Base-by-base conservation (phyloP, 1,284 basidiomycete genomes). In the Stygiomarasmius scandens region DNA sequence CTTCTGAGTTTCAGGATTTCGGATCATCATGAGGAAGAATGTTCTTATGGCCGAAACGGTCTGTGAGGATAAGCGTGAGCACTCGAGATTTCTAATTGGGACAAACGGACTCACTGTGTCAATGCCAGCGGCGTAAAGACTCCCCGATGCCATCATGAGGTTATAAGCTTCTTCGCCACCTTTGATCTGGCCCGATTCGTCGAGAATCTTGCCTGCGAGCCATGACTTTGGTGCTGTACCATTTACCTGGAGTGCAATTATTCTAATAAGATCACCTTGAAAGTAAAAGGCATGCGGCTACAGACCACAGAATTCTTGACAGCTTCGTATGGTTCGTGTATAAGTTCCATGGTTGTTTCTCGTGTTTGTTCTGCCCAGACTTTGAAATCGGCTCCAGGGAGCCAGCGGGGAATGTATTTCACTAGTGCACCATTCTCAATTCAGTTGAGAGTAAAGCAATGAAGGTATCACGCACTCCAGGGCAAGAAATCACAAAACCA, bases 361-460 rank as follows among this genome's bases (percentile, higher is more conserved):
- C 43, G 22, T 25, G 41, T 46, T 16, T 54, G 41, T 47, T 43
- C 47, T 11, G 52, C 52, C 22, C 32, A 22, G 3, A 2, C 11
- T 19, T 44, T 43, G 38, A 53, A 53, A 27, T 24, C 41, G 9
- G 51, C 51, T 1, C 44, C 52, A 12, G 52, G 52, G 11, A 54
- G 11, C 52, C 52, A 54, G 29, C 29, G 43, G 5, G 52, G 52
- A 12, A 47, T n/a, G 52, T 54, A 46, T 54, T 27, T 36, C 47
- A 56, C 54, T 56, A 27, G n/a, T n/a, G n/a, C n/a, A n/a, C n/a
- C n/a, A n/a, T n/a, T n/a, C n/a, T n/a, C n/a, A 41, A 41, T 12
- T 9, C 38, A 41, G 38, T 41, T 34, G 8, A 14, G 32, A 8
- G 8, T 8, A 34, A 34, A 14, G 14, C 8, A 8, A 34, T 34